These are phyloP conservation scores for Vitis hybrid DNA, from an alignment of 177 flowering plant genomes.

Conservation along the genomic window DNA sequence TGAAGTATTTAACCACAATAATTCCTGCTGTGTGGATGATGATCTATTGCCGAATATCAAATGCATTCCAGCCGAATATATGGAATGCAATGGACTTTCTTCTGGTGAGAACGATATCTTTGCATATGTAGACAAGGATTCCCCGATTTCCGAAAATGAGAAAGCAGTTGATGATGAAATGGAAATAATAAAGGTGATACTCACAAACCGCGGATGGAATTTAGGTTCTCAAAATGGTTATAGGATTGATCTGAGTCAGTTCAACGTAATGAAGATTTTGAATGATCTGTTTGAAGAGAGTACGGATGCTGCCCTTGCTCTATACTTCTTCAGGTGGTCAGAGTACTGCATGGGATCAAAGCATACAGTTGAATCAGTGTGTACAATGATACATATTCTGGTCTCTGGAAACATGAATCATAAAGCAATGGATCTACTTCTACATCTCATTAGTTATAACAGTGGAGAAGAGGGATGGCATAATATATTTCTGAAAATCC, in stretches of 20 bases:
- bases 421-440: constrained; percentile 35
- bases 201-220: constrained; percentile 33
- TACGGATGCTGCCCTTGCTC: constrained; percentile 36
- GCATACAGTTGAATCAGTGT: constrained; percentile 25
- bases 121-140: neutral
- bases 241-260: constrained; percentile 17
- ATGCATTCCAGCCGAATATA: neutral
- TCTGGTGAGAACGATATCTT: neutral
- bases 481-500: constrained; percentile 18
- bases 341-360: constrained; percentile 21
- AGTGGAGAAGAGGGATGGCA: constrained; percentile 19
- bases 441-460: constrained; percentile 19
- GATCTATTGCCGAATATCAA: neutral
- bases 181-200: constrained; percentile 23
- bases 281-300: constrained; percentile 37
- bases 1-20: neutral
- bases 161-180: constrained; percentile 7
- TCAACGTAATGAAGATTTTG: constrained; percentile 29
- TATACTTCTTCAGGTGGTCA: constrained; percentile 46
- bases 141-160: neutral
- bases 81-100: neutral
- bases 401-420: constrained; percentile 47
- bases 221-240: constrained; percentile 15
- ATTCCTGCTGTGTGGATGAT: constrained; percentile 5
- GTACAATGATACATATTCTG: constrained; percentile 46